phyloP scores from a whole-genome alignment of 345 rosid species.

The Citrus sinensis region DVS_A1.0 CM039165.1:36556001-36556500 shows the following conservation, averaged over 20 bases:
- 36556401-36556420: not conserved
- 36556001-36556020: constrained; percentile 92
- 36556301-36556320: not conserved
- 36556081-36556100: not conserved
- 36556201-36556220: constrained; percentile 94
- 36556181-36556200: constrained; percentile 94
- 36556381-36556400: not conserved
- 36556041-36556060: constrained; percentile 90
- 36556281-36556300: not conserved
- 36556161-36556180: constrained; percentile 92
- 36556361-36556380: not conserved
- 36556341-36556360: not conserved
- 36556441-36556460: not conserved
- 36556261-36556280: constrained; percentile 70
- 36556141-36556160: constrained; percentile 10
- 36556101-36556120: constrained; percentile 3
- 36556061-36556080: constrained; percentile 82
- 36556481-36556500: not conserved
- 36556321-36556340: not conserved
- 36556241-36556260: constrained; percentile 89
- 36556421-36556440: not conserved
- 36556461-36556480: not conserved
- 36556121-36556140: not conserved
- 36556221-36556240: constrained; percentile 93
- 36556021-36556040: constrained; percentile 94